phyloP scores from a whole-genome alignment of 2,329 filamentous ascomycete species.

The Thielaviopsis musarum region DNA sequence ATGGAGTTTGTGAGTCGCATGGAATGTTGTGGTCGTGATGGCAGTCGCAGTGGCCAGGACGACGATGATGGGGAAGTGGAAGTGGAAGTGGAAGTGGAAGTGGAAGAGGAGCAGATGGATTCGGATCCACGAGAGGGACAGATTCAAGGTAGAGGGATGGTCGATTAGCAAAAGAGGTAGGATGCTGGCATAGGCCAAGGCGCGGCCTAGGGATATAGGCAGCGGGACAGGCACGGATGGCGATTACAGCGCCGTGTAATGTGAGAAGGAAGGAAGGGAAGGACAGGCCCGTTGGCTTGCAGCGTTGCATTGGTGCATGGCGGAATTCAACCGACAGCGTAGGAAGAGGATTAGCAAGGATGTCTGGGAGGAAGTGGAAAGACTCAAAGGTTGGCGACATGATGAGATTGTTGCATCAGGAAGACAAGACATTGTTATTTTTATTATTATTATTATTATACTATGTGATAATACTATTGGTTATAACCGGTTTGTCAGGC shows the following conservation, averaged over 20 bases:
- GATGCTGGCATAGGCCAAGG: no score
- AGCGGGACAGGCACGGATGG: neutral
- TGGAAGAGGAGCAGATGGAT: neutral
- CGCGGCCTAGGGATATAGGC: neutral
- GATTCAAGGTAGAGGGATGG: no score
- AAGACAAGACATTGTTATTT: no score
- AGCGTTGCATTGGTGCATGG: neutral
- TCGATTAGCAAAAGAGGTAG: no score
- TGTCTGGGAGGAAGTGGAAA: neutral
- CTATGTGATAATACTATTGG: no score
- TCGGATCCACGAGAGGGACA: neutral
- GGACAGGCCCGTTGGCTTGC: neutral
- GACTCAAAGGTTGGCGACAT: neutral
- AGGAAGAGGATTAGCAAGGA: neutral
- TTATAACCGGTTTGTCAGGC: no score
- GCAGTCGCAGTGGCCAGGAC: conserved; percentile 41
- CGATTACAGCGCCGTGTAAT: no score
- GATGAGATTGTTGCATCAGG: no score
- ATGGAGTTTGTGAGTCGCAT: conserved; percentile 45
- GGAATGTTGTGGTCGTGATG: conserved; percentile 2
- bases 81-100: neutral
- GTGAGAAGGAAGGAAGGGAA: neutral
- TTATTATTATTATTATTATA: no score
- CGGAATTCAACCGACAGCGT: neutral
- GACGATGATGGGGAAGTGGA: conserved; percentile 30